Conservation (phyloP, 805 yeast species). For the Crinitomyces ghanaensis region DNA sequence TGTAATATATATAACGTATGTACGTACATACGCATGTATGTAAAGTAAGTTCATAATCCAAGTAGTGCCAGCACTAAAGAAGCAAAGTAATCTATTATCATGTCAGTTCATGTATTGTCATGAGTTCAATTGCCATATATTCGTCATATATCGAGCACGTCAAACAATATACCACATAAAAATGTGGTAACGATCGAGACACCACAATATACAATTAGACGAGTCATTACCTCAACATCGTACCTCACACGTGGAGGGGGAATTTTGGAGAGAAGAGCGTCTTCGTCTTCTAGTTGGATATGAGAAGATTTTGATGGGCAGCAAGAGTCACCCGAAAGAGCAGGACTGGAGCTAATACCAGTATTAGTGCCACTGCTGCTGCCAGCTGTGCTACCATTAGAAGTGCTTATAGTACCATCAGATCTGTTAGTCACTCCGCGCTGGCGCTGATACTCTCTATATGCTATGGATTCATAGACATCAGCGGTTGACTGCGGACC, state of each 20-base stretch:
- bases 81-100: neutral
- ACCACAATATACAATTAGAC: constrained; percentile 74
- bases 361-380: constrained; percentile 3
- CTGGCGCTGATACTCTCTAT: constrained; percentile 20
- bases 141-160: constrained; percentile 3
- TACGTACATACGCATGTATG: neutral
- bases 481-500: constrained; percentile 35
- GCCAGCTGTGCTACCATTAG: too few relatives aligned
- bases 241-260: constrained; percentile 36
- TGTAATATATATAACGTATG: neutral
- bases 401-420: too few relatives aligned
- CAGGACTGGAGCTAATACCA: neutral
- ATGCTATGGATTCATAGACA: constrained; percentile 28
- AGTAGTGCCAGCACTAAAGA: neutral
- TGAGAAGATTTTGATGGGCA: neutral
- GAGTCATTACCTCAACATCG: constrained; percentile 65
- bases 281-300: constrained; percentile 3
- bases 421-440: neutral
- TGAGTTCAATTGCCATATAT: neutral
- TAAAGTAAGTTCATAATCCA: neutral
- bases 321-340: neutral
- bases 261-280: constrained; percentile 17
- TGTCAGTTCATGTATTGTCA: constrained; percentile 1
- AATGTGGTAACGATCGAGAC: constrained; percentile 45
- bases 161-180: constrained; percentile 12